Percentiles rank a stretch among this genome's conserved stretches.
phyloP scores from a whole-genome alignment of 2,329 filamentous ascomycete species.

The Calonectria pseudoturangicola region DNA sequence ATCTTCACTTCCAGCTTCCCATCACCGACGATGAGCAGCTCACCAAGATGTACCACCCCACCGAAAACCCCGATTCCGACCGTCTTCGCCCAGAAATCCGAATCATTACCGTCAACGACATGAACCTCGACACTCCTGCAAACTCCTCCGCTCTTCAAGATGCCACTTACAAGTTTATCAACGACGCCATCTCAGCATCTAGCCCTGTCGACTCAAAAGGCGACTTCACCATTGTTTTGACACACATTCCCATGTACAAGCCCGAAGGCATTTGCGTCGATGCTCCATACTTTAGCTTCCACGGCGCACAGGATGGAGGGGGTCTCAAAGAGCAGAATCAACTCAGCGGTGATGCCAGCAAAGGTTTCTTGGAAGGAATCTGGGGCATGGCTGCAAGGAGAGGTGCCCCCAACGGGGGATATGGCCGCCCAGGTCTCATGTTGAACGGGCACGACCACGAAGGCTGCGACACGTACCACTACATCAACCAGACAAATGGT shows the following conservation, averaged over 20 bases:
- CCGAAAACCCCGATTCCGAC: slow-evolving; percentile 66
- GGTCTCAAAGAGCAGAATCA: slow-evolving; percentile 94
- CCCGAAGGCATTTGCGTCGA: slow-evolving; percentile 88
- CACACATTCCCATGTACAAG: slow-evolving; percentile 94
- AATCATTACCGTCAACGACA: slow-evolving; percentile 90
- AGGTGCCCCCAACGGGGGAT: slow-evolving; percentile 75
- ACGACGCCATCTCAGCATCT: slow-evolving; percentile 78
- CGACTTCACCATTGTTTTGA: slow-evolving; percentile 88
- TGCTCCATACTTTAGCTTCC: slow-evolving; percentile 87
- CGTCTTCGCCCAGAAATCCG: slow-evolving; percentile 81
- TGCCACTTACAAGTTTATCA: slow-evolving; percentile 86
- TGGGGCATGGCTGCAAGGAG: slow-evolving; percentile 83
- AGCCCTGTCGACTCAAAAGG: slow-evolving; percentile 76
- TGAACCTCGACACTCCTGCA: slow-evolving; percentile 93
- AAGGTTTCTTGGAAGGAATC: slow-evolving; percentile 87
- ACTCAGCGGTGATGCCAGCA: slow-evolving; percentile 82
- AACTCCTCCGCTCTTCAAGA: slow-evolving; percentile 80
- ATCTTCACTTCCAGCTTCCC: slow-evolving; percentile 82
- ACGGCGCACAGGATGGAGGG: slow-evolving; percentile 77
- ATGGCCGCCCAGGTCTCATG: slow-evolving; percentile 84
- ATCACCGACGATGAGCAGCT: slow-evolving; percentile 62
- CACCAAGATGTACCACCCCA: slow-evolving; percentile 64
- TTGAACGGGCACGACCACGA: slow-evolving; percentile 97
- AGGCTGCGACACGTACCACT: slow-evolving; percentile 94
- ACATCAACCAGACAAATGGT: slow-evolving; percentile 77